phyloP scores from a whole-genome alignment of 495 filamentous ascomycete species.

The Hyaloscypha hepaticicola region DNA sequence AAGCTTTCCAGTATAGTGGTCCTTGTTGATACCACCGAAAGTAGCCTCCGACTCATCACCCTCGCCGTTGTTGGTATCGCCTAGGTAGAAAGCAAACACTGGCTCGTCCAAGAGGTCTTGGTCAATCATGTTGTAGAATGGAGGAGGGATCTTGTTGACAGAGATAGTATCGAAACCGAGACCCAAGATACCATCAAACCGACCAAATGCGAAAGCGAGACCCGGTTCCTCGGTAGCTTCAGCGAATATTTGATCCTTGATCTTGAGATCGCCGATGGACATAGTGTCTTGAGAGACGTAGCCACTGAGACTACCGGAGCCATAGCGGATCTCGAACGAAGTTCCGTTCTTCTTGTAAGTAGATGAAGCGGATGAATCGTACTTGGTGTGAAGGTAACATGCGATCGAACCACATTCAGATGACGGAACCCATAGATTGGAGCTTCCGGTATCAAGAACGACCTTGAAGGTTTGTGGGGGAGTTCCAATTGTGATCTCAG shows the following conservation, averaged over 20 bases:
- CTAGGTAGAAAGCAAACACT: constrained; percentile 96
- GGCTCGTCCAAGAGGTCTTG: constrained; percentile 87
- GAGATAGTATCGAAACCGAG: constrained; percentile 94
- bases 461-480: constrained; percentile 97
- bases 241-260: constrained; percentile 90
- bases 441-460: constrained; percentile 96
- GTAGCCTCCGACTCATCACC: constrained; percentile 80
- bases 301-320: constrained; percentile 91
- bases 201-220: constrained; percentile 95
- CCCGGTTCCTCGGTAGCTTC: constrained; percentile 94
- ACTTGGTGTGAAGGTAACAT: constrained; percentile 96
- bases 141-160: constrained; percentile 90
- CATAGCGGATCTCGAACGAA: constrained; percentile 91
- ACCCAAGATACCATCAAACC: constrained; percentile 97
- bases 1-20: constrained; percentile 86
- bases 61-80: constrained; percentile 64
- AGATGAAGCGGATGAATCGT: constrained; percentile 85
- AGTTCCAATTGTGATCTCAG: constrained; percentile 88
- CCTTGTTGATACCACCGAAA: constrained; percentile 88
- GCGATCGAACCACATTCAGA: constrained; percentile 90
- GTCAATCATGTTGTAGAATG: constrained; percentile 93
- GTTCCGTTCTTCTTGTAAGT: constrained; percentile 94
- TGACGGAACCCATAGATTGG: constrained; percentile 98
- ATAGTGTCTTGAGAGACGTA: constrained; percentile 87
- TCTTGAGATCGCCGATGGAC: constrained; percentile 81